A percentile compares a stretch with the other conserved stretches of the same genome.
phyloP scores from a whole-genome alignment of 305 asterid species.

The Ilex paraguariensis region DNA sequence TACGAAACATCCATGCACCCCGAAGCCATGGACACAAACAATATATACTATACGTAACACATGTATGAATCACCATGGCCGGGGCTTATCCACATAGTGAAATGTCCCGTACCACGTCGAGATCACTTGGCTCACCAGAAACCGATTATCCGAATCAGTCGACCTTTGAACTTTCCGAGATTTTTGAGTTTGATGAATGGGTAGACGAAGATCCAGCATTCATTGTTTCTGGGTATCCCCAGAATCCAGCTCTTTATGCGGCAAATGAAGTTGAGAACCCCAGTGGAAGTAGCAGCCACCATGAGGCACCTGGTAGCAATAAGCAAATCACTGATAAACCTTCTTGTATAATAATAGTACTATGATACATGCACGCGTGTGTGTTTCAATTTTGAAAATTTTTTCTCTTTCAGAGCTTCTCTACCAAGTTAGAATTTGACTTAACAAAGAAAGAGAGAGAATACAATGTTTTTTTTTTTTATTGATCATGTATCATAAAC shows the following conservation, averaged over 20 bases:
- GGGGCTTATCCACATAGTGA: constrained; percentile 20
- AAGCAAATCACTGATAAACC: constrained; percentile 20
- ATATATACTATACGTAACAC: constrained; percentile 7
- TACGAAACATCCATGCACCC: constrained; percentile 23
- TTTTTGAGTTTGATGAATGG: constrained; percentile 56
- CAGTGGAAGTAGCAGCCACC: constrained; percentile 25
- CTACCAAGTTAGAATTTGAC: no score
- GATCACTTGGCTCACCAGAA: constrained; percentile 17
- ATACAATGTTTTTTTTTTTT: no score
- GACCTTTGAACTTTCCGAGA: constrained; percentile 48
- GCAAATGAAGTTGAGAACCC: constrained; percentile 15
- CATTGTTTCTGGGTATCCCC: constrained; percentile 27
- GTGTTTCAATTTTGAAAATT: background rate
- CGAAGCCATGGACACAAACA: constrained; percentile 6
- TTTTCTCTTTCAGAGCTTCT: background rate
- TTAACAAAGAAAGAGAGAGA: no score
- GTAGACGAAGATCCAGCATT: constrained; percentile 36
- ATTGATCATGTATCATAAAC: background rate
- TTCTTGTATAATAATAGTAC: background rate
- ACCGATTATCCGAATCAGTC: constrained; percentile 1
- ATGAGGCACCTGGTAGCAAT: constrained; percentile 33
- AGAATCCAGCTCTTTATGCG: constrained; percentile 21
- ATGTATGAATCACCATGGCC: constrained; percentile 26
- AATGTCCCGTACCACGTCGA: constrained; percentile 17
- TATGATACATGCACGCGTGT: no score